Conservation (phyloP, 1,139 yeast species). For the Debaryomycetaceae sp. region DNA sequence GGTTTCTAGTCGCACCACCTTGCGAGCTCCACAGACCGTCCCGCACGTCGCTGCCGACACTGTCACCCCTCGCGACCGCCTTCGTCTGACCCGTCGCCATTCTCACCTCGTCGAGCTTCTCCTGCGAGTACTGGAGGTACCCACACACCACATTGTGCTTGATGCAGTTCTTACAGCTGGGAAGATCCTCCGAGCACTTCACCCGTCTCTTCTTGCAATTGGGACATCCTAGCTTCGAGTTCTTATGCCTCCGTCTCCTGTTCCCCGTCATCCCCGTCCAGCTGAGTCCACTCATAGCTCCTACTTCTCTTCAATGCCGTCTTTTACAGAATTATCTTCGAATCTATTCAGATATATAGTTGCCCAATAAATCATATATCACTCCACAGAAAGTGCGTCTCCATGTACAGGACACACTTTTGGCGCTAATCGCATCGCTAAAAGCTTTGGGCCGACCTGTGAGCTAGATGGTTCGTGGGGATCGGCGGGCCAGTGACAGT, state of each 20-base stretch:
- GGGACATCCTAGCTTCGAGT: conserved; percentile 38
- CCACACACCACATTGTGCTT: conserved; percentile 42
- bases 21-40: not conserved
- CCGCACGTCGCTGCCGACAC: not conserved
- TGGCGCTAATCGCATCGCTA: too few relatives aligned
- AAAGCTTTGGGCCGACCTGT: too few relatives aligned
- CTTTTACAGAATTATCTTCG: not conserved
- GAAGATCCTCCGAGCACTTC: conserved; percentile 42
- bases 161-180: conserved; percentile 39
- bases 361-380: too few relatives aligned
- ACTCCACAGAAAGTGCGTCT: too few relatives aligned
- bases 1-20: not conserved
- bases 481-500: too few relatives aligned
- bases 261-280: not conserved
- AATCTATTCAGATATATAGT: not conserved
- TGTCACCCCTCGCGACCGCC: not conserved
- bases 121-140: conserved; percentile 33
- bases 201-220: conserved; percentile 44
- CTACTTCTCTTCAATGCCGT: not conserved
- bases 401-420: too few relatives aligned
- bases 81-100: conserved; percentile 12
- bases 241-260: conserved; percentile 29
- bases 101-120: conserved; percentile 29
- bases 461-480: too few relatives aligned
- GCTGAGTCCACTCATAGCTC: not conserved